Conservation (phyloP, 768 basidiomycete genomes). For the Termitomyces sp. region DNA sequence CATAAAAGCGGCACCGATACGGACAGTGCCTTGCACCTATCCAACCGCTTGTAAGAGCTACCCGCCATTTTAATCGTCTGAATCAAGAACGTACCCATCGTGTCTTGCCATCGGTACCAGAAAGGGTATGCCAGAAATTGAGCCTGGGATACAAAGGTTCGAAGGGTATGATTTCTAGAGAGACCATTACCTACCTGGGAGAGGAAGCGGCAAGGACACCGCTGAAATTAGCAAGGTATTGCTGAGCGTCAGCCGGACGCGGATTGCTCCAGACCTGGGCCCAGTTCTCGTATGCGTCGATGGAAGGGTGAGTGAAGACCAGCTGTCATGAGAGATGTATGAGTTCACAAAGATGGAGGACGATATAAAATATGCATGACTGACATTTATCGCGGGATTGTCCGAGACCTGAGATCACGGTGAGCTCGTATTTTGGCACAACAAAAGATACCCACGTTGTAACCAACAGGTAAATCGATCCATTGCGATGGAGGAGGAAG, state of each 20-base stretch:
- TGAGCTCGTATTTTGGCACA: background rate
- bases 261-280: slow-evolving; percentile 50
- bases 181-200: slow-evolving; percentile 32
- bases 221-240: slow-evolving; percentile 45
- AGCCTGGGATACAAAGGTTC: slow-evolving; percentile 23
- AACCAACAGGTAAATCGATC: slow-evolving; percentile 57
- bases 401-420: slow-evolving; percentile 36
- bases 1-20: slow-evolving; percentile 51
- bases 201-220: slow-evolving; percentile 56
- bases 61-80: background rate
- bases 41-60: background rate
- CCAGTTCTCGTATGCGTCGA: slow-evolving; percentile 66
- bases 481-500: slow-evolving; percentile 44
- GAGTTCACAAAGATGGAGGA: background rate
- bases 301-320: slow-evolving; percentile 57
- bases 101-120: slow-evolving; percentile 37
- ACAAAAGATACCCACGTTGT: slow-evolving; percentile 27
- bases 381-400: slow-evolving; percentile 58
- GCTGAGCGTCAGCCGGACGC: slow-evolving; percentile 47
- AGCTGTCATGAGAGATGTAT: slow-evolving; percentile 25
- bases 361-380: slow-evolving; percentile 11
- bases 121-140: slow-evolving; percentile 59
- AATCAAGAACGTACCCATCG: slow-evolving; percentile 36
- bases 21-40: slow-evolving; percentile 58
- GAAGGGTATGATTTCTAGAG: background rate